These are phyloP conservation scores for Gentiana macrophylla DNA, from an alignment of 257 asterid species.

Conservation along the genomic window DNA sequence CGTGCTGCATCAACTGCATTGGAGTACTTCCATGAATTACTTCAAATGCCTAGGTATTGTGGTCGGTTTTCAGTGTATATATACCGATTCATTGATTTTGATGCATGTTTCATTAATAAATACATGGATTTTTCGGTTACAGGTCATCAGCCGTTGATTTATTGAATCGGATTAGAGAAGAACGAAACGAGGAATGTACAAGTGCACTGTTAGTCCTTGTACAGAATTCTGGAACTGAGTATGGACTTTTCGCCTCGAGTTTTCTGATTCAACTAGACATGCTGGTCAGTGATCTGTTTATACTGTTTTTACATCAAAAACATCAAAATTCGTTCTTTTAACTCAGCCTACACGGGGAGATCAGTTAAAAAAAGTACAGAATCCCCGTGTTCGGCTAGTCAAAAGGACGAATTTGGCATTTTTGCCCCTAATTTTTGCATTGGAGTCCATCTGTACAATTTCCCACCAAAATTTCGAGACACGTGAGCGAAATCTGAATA, in stretches of 20 bases:
- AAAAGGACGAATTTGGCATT: no score
- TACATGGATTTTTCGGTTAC: slow-evolving; percentile 10
- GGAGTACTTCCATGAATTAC: slow-evolving; percentile 70
- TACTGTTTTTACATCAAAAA: neutral
- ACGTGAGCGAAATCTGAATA: no score
- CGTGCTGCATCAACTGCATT: slow-evolving; percentile 47
- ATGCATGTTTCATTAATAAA: neutral
- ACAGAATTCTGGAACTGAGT: slow-evolving; percentile 50
- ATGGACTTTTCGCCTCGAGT: slow-evolving; percentile 71
- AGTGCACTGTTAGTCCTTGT: slow-evolving; percentile 42
- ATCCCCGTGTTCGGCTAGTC: no score
- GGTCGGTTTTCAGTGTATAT: neutral
- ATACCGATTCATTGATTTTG: neutral
- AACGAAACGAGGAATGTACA: slow-evolving; percentile 46
- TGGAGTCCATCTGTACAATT: no score
- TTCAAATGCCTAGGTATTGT: slow-evolving; percentile 57
- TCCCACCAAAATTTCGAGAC: no score
- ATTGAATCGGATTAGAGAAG: slow-evolving; percentile 57
- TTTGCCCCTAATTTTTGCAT: no score
- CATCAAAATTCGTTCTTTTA: no score
- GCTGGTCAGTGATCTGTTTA: slow-evolving; percentile 35
- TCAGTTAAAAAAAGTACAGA: no score
- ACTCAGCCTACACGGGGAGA: no score
- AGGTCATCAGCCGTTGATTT: slow-evolving; percentile 56
- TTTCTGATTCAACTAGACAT: slow-evolving; percentile 68